Evolutionary conservation across 1,139 yeast genomes (phyloP).

Genomic region (Diutina sp.): DNA sequence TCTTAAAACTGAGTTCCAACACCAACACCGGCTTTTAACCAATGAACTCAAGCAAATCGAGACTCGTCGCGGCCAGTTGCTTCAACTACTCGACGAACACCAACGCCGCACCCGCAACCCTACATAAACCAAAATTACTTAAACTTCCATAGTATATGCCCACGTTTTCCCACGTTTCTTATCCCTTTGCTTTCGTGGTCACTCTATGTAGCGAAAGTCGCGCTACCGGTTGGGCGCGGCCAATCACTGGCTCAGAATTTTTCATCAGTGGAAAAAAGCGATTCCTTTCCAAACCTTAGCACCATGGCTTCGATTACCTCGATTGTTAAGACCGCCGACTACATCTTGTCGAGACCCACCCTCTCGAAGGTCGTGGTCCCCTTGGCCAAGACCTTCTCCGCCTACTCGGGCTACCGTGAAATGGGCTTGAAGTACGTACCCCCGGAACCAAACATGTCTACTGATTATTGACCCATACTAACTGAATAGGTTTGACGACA

Average conservation of each 20-base stretch:
- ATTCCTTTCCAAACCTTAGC: background rate
- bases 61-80: background rate
- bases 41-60: background rate
- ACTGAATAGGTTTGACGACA: constrained; percentile 55
- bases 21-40: background rate
- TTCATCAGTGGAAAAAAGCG: background rate
- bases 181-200: background rate
- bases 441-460: too few species aligned
- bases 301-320: constrained; percentile 66
- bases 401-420: constrained; percentile 83
- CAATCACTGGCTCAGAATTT: background rate
- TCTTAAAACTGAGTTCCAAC: background rate
- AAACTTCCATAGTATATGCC: background rate
- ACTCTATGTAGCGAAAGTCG: background rate
- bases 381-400: constrained; percentile 58
- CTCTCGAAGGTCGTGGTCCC: constrained; percentile 70
- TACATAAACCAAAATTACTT: background rate
- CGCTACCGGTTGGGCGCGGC: background rate
- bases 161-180: background rate
- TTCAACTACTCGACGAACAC: background rate
- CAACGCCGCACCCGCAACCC: background rate
- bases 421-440: constrained; percentile 64
- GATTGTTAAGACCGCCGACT: constrained; percentile 71
- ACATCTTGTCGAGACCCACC: constrained; percentile 68
- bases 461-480: constrained; percentile 9